These are phyloP conservation scores for Blumeria hordei DNA, from an alignment of 2,329 filamentous ascomycete species.

Conservation along the genomic window DNA sequence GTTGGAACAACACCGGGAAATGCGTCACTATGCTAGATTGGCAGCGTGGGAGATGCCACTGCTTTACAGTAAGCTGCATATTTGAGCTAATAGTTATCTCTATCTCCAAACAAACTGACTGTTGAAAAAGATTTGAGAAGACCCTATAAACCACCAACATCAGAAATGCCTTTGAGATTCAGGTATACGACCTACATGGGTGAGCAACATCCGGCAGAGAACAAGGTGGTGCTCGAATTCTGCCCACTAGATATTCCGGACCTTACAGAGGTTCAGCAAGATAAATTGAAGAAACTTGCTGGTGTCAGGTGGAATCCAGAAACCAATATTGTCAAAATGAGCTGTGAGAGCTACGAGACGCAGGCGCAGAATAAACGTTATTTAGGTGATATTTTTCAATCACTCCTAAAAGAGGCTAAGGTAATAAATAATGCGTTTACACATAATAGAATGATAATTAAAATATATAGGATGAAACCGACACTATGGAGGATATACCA, in stretches of 20 bases:
- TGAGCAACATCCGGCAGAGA: constrained; percentile 71
- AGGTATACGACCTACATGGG: constrained; percentile 94
- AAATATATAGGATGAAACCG: constrained; percentile 24
- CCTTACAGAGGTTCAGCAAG: constrained; percentile 40
- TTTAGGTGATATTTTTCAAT: constrained; percentile 53
- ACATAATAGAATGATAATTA: too few relatives aligned
- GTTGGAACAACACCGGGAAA: constrained; percentile 67
- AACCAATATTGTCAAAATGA: constrained; percentile 65
- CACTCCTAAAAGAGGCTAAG: constrained; percentile 50
- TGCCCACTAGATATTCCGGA: constrained; percentile 43
- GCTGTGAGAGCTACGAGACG: constrained; percentile 67
- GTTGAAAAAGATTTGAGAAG: constrained; percentile 45
- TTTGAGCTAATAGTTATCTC: neutral
- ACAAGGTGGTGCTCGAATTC: constrained; percentile 89
- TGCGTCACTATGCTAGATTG: constrained; percentile 68
- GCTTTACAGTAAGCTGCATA: constrained; percentile 45
- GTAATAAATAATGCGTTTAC: constrained; percentile 16
- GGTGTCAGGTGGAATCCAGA: constrained; percentile 74
- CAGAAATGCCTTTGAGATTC: constrained; percentile 58
- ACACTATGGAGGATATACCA: constrained; percentile 73
- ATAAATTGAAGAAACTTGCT: constrained; percentile 70
- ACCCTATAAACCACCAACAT: constrained; percentile 49
- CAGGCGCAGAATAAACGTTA: constrained; percentile 96
- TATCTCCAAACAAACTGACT: constrained; percentile 2
- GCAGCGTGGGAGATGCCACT: constrained; percentile 92